A percentile compares a stretch with the other conserved stretches of the same genome.
These are phyloP conservation scores for Botryotinia calthae DNA, from an alignment of 2,329 filamentous ascomycete genomes.

Conservation along the genomic window DNA sequence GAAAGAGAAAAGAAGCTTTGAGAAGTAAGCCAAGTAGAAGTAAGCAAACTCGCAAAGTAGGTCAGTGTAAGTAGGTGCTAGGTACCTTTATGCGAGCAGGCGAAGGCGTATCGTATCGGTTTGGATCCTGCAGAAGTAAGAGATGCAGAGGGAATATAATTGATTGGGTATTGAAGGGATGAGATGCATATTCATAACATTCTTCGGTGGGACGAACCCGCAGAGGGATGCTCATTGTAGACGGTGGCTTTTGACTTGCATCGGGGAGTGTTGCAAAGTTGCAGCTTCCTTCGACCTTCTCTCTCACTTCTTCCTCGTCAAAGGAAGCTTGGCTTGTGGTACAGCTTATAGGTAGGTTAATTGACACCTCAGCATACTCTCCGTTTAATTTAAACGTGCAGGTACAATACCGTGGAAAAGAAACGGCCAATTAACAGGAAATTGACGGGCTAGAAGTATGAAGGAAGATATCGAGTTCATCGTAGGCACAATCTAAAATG, in stretches of 20 bases:
- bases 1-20: neutral
- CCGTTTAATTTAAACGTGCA: slow-evolving; percentile 5
- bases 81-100: neutral
- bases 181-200: neutral
- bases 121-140: slow-evolving; percentile 6
- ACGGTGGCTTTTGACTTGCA: neutral
- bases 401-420: neutral
- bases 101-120: neutral
- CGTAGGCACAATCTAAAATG: neutral
- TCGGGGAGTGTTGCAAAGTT: neutral
- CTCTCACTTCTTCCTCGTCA: neutral
- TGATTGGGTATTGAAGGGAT: neutral
- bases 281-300: slow-evolving; percentile 6
- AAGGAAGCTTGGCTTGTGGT: neutral
- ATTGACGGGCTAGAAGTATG: neutral
- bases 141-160: neutral
- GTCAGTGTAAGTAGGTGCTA: neutral
- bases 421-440: neutral
- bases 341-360: neutral
- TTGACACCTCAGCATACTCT: neutral
- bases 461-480: neutral
- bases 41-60: neutral
- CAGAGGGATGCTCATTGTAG: neutral
- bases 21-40: neutral
- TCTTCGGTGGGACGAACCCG: neutral